phyloP scores from a whole-genome alignment of 176 grass and related monocot species.

The Ampelocalamus luodianensis region DNA sequence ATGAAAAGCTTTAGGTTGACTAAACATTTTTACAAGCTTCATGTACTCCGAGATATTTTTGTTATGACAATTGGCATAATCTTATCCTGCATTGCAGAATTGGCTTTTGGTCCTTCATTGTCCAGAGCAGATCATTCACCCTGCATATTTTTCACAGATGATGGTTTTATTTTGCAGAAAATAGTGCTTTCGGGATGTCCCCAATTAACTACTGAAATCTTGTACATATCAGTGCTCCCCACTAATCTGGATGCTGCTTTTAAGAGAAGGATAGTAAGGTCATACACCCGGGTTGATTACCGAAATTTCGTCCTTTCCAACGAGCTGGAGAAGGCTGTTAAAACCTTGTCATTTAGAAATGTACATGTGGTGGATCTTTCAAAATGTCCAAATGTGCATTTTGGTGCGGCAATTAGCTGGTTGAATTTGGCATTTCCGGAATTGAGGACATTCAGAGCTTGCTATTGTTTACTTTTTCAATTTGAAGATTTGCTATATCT shows the following conservation, averaged over 20 bases:
- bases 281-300: conserved; percentile 27
- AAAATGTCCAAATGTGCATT: conserved; percentile 65
- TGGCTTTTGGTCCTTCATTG: not conserved
- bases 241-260: conserved; percentile 49
- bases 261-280: conserved; percentile 51
- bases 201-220: conserved; percentile 57
- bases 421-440: conserved; percentile 57
- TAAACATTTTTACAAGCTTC: not conserved
- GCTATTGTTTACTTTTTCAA: conserved; percentile 54
- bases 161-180: conserved; percentile 57
- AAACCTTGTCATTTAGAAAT: conserved; percentile 44
- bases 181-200: conserved; percentile 65
- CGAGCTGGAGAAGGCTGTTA: conserved; percentile 38
- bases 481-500: conserved; percentile 62
- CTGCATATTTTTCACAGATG: not conserved
- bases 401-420: conserved; percentile 52
- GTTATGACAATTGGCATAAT: not conserved
- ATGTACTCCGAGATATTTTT: not conserved
- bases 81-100: conserved; percentile 19
- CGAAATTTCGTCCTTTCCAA: conserved; percentile 31
- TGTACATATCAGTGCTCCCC: conserved; percentile 56
- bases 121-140: conserved; percentile 7
- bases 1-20: conserved; percentile 16
- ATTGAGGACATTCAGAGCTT: conserved; percentile 59
- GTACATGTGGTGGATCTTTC: conserved; percentile 61